Base-by-base conservation (phyloP, 805 yeast genomes). In the Candida chauliodis region DNA sequence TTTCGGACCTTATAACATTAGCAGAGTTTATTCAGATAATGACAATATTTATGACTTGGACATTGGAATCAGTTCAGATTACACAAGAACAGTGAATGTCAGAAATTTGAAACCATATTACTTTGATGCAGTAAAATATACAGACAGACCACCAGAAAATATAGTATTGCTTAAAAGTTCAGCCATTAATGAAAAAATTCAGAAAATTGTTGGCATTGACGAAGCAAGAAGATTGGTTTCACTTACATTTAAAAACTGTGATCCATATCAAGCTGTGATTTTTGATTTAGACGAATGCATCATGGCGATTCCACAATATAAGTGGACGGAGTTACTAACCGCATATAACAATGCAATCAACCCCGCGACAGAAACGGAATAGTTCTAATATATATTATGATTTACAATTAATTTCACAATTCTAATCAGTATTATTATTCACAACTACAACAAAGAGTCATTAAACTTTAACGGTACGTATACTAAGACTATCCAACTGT, bases 11-110 rank as follows among this genome's bases (percentile, higher is more conserved):
- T 34, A 34, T 17, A 11, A 2, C 4, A 19, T 34, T 2, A 15
- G 20, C 19, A 28, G 11, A 16, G 17, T 17, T 7, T 15, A 4
- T 5, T 9, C 4, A 2, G 15, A 15, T 8, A 23, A 34, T 34
- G 10, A 16, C 6, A 34, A 34, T 16, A 24, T 25, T 22, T 32
- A 32, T 15, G 30, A 34, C 5, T 21, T 34, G 9, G 37, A 34
- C 26, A 9, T 34, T 9, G 30, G 30, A 14, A 18, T 24, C 10
- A 34, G 30, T 17, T 5, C 14, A 2, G 30, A 34, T 24, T 34
- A 26, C 16, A 17, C 23, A 4, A 9, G 29, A 17, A 14, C 24
- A 11, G 13, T 30, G 13, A 36, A 30, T 13, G 30, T 24, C 3
- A 29, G 22, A 10, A 8, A 21, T 24, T 24, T 30, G 7, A 29